These are phyloP conservation scores for Corallochytrium limacisporum DNA, from an alignment of 78 protist species.

Conservation along the genomic window DNA sequence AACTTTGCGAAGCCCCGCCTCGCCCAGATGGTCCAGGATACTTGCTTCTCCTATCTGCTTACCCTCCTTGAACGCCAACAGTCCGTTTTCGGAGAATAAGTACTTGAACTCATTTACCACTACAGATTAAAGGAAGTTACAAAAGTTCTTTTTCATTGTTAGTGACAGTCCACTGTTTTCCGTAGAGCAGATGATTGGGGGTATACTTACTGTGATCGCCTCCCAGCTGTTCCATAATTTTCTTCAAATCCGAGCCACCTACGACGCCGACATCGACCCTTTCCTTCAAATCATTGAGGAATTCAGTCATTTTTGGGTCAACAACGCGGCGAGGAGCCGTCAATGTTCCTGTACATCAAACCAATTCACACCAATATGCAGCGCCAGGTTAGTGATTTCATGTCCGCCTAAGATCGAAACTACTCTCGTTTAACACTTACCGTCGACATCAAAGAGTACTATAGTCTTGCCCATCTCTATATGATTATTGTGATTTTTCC, in stretches of 20 bases:
- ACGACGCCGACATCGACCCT: constrained; percentile 81
- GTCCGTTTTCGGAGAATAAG: constrained; percentile 94
- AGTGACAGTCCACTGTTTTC: neutral
- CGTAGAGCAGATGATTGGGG: neutral
- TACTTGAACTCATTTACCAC: constrained; percentile 48
- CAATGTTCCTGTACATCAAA: too few relatives aligned
- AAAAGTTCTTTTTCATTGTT: neutral
- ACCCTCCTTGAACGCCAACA: constrained; percentile 74
- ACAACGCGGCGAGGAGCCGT: too few relatives aligned
- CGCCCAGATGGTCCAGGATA: constrained; percentile 58
- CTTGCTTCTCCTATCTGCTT: constrained; percentile 13
- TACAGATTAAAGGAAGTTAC: neutral
- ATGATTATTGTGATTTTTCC: too few relatives aligned
- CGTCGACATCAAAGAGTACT: too few relatives aligned
- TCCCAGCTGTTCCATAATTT: constrained; percentile 88
- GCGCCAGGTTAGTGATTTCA: too few relatives aligned
- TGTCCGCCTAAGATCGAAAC: too few relatives aligned
- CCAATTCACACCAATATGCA: too few relatives aligned
- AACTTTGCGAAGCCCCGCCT: constrained; percentile 53
- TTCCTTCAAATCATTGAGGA: constrained; percentile 31
- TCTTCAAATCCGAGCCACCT: constrained; percentile 91
- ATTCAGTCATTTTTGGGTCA: constrained; percentile 41
- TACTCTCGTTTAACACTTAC: too few relatives aligned
- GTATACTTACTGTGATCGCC: neutral
- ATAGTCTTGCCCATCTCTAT: too few relatives aligned